Base-by-base conservation (phyloP, 345 rosid genomes). In the Chamaenerion angustifolium region DNA sequence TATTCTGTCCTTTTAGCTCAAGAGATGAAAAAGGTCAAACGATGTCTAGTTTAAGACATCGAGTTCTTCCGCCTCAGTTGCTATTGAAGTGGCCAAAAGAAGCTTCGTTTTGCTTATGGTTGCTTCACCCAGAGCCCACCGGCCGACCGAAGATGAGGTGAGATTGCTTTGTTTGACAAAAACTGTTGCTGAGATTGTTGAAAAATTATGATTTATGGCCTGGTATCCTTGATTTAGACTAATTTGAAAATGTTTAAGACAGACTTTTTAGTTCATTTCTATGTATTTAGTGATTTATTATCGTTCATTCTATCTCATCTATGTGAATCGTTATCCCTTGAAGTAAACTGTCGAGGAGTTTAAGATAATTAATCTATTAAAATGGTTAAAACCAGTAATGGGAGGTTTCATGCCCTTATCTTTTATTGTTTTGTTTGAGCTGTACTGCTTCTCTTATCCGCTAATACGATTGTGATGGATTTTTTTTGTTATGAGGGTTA, bases 101-200 rank as follows among this genome's bases (percentile, higher is more conserved):
- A 74, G 98, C 93, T 62, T 77, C 96, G 1, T 87, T 82, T 69
- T 92, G 98, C 76, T 58, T 92, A 64, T 92, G 85, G 98, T 58
- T 92, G 46, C 70, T 92, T 48, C 98, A 87, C 56, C 96, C 98
- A 0, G 96, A 87, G 51, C 95, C 95, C 37, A 78, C 67, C 56
- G 66, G 71, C 61, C 88, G 98, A 59, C 98, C 96, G 53, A 71
- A 68, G 45, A 65, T 78, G 77, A 61, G 93, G 98, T 92, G 58
- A 69, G 43, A 46, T 49, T 49, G 63, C 58, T 12, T n/a, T 35
- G 19, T 7, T 40, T 54, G 19, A 12, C n/a, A 4, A 55, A 46
- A 19, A n/a, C 42, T 17, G 45, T 40, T 18, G 45, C 6, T 9
- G 11, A n/a, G 14, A 25, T 19, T 17, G 14, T 11, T 19, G 31